Percentiles rank a stretch among this genome's conserved stretches.
phyloP scores from a whole-genome alignment of 805 yeast species.

The Saccharomycopsis olivae region DNA sequence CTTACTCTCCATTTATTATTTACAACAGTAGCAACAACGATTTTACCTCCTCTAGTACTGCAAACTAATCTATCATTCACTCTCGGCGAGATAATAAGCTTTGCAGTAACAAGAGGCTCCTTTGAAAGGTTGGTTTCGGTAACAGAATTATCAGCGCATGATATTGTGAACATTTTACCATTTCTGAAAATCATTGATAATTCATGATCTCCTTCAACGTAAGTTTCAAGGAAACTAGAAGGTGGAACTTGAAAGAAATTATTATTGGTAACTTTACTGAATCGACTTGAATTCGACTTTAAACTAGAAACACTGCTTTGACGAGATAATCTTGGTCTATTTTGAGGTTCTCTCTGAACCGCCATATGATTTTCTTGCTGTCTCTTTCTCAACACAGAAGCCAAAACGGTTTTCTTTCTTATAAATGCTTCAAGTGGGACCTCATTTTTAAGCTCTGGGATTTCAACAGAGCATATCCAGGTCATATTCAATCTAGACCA shows the following conservation, averaged over 20 bases:
- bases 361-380: too few relatives aligned
- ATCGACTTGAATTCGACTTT: conserved; percentile 27
- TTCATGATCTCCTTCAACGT: conserved; percentile 28
- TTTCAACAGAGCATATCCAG: conserved; percentile 45
- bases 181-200: conserved; percentile 41
- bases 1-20: conserved; percentile 58
- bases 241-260: conserved; percentile 20
- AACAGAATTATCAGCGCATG: conserved; percentile 39
- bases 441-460: conserved; percentile 26
- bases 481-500: conserved; percentile 46
- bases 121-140: conserved; percentile 26
- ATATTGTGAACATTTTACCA: conserved; percentile 39
- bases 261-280: conserved; percentile 13
- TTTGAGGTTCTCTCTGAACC: background rate
- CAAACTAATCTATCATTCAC: conserved; percentile 64
- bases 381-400: conserved; percentile 30
- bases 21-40: conserved; percentile 53
- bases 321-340: conserved; percentile 14
- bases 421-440: conserved; percentile 49
- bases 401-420: conserved; percentile 37
- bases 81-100: conserved; percentile 55
- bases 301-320: conserved; percentile 12
- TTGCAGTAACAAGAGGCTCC: conserved; percentile 37
- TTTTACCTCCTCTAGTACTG: conserved; percentile 35
- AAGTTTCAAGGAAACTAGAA: conserved; percentile 18